A percentile compares a stretch with the other conserved stretches of the same genome.
Evolutionary conservation across 129 eudicot genomes (phyloP).

Genomic region (Chrysanthemum makinoi): DNA sequence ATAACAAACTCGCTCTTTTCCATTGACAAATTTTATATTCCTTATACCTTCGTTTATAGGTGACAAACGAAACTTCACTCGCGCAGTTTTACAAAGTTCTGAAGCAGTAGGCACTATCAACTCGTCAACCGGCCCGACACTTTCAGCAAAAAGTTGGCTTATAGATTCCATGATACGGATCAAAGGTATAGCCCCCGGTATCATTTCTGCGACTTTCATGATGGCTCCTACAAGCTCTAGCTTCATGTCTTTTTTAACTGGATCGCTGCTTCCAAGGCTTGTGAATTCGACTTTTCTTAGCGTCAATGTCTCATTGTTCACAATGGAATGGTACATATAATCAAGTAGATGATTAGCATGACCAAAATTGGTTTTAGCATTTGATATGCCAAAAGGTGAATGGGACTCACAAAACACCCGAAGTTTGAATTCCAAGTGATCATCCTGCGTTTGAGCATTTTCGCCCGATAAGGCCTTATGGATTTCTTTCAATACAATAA

Average conservation of each 20-base stretch:
- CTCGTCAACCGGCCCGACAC: constrained; percentile 24
- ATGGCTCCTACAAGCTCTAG: constrained; percentile 23
- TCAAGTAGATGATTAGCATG: constrained; percentile 12
- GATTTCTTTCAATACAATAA: constrained; percentile 26
- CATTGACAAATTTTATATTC: constrained; percentile 26
- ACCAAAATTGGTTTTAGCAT: not conserved
- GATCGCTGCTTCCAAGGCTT: not conserved
- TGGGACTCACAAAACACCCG: not conserved
- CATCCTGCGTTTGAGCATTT: not conserved
- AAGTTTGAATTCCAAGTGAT: constrained; percentile 15
- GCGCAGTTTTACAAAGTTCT: constrained; percentile 24
- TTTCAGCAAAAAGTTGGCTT: not conserved
- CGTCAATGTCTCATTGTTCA: constrained; percentile 5
- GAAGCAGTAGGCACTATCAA: constrained; percentile 48
- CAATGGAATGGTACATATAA: constrained; percentile 20
- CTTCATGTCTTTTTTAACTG: not conserved
- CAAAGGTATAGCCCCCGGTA: constrained; percentile 18
- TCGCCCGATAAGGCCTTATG: constrained; percentile 2
- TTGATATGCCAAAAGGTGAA: not conserved
- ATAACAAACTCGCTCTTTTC: constrained; percentile 24
- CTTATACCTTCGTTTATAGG: constrained; percentile 25
- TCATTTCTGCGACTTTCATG: constrained; percentile 3
- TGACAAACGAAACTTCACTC: constrained; percentile 30
- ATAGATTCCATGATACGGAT: not conserved
- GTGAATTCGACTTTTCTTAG: not conserved